phyloP scores from a whole-genome alignment of 257 asterid species.

The Solanum sitiens region DNA sequence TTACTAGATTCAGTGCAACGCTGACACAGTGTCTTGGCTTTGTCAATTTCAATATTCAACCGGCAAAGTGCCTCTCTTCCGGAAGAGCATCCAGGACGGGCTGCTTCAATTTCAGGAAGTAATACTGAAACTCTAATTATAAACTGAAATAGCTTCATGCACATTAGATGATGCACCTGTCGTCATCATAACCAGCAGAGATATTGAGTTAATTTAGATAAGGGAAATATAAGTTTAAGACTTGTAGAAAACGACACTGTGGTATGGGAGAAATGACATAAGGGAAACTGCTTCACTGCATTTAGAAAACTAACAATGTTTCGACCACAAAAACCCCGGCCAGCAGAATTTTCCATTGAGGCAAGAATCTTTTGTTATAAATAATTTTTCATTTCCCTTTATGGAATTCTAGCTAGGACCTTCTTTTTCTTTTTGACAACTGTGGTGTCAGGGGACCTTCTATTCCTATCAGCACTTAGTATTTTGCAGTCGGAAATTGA shows the following conservation, averaged over 20 bases:
- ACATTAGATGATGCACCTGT: slow-evolving; percentile 81
- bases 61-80: slow-evolving; percentile 69
- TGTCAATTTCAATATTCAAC: slow-evolving; percentile 44
- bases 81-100: slow-evolving; percentile 71
- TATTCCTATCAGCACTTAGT: neutral
- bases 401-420: neutral
- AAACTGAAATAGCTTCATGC: slow-evolving; percentile 40
- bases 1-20: slow-evolving; percentile 74
- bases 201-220: neutral
- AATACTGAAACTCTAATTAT: slow-evolving; percentile 30
- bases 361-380: neutral
- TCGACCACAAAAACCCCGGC: neutral
- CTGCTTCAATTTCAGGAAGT: slow-evolving; percentile 66
- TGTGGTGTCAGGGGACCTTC: neutral
- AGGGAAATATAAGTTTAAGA: neutral
- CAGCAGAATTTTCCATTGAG: neutral
- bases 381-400: neutral
- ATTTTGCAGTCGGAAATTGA: neutral
- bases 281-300: neutral
- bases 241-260: neutral
- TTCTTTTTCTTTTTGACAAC: neutral
- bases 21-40: slow-evolving; percentile 50
- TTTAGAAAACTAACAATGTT: neutral
- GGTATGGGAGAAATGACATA: neutral
- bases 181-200: slow-evolving; percentile 3